Base-by-base conservation (phyloP, 2,329 filamentous ascomycete species). In the Neophaeococcomyces mojaviensis region DNA sequence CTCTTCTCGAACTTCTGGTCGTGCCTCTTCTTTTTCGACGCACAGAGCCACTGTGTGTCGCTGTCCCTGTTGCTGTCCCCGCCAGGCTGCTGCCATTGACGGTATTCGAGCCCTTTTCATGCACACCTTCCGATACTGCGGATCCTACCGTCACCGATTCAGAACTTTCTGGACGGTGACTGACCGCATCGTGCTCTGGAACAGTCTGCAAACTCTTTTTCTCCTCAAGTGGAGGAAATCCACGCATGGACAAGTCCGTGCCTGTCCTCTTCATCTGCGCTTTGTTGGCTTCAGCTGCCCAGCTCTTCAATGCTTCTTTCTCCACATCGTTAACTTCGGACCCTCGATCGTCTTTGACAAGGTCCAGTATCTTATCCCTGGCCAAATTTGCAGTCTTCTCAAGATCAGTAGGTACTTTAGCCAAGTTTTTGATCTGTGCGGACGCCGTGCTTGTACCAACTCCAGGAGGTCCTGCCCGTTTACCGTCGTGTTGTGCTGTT, bases 1-100 rank as follows among this genome's bases (percentile, higher is more conserved):
- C 69, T 18, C 67, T 60, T 53, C 65, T 66, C n/a, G 68, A 71
- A 34, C 66, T 64, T 44, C 68, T 64, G 1, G 70, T 73, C 16
- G 65, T 70, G 13, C 64, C 66, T 51, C 70, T 60, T 43, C 70
- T 59, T 51, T 69, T 61, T 34, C 68, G 63, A 44, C 61, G 62
- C 41, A 60, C 61, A 20, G 43, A 60, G 55, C 30, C 59, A 56
- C 39, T 59, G 53, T 47, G 60, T 60, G 43, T 66, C 62, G 10
- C 49, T n/a, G n/a, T 63, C 61, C 18, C 64, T 28, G 24, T 28
- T 6, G 24, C 24, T 6, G 24, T 28, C 10, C 24, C 24, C 5
- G 10, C 24, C 24, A 10, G 24, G 10, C 24, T 28, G 24, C 5
- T 5, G 10, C 5, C 10, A 10, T 5, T 10, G 10, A 5, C 24